These are phyloP conservation scores for Colletotrichum shisoi DNA, from an alignment of 2,329 filamentous ascomycete genomes.

Conservation along the genomic window DNA sequence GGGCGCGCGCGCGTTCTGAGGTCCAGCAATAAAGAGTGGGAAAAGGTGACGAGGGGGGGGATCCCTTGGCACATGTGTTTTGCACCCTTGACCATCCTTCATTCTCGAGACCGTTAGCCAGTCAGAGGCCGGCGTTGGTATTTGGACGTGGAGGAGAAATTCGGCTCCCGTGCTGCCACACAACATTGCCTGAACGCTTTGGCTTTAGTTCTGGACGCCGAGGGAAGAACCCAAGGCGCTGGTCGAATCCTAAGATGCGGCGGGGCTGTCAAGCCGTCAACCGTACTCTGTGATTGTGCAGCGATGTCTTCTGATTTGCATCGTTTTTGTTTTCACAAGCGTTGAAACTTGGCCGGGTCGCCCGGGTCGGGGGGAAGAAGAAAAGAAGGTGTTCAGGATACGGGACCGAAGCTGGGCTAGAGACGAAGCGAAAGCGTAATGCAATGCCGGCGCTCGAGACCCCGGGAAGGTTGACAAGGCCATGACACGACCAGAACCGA, in stretches of 20 bases:
- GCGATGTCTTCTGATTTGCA: background rate
- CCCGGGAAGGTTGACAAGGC: background rate
- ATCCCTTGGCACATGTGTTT: slow-evolving; percentile 34
- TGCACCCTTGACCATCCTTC: slow-evolving; percentile 29
- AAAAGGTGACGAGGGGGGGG: slow-evolving; percentile 21
- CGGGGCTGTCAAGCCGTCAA: slow-evolving; percentile 10
- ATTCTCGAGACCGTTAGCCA: slow-evolving; percentile 26
- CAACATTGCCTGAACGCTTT: slow-evolving; percentile 32
- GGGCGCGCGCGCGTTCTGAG: slow-evolving; percentile 20
- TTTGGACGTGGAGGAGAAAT: slow-evolving; percentile 27
- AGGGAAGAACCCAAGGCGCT: slow-evolving; percentile 27
- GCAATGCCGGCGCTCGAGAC: background rate
- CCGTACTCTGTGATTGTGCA: no score
- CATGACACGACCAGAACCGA: slow-evolving; percentile 16
- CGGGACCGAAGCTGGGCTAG: slow-evolving; percentile 8
- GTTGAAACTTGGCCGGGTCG: slow-evolving; percentile 28
- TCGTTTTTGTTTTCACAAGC: background rate
- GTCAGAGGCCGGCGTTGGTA: slow-evolving; percentile 27
- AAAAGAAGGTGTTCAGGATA: slow-evolving; percentile 9
- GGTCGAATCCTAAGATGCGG: slow-evolving; percentile 11
- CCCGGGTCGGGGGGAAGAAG: slow-evolving; percentile 23
- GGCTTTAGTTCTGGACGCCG: slow-evolving; percentile 18
- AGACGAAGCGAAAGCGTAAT: slow-evolving; percentile 36
- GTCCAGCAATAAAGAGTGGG: slow-evolving; percentile 22
- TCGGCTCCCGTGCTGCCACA: slow-evolving; percentile 29